These are phyloP conservation scores for Marchantia polymorpha DNA, from an alignment of 225 moss, liverwort and hornwort species.

Conservation along the genomic window DNA sequence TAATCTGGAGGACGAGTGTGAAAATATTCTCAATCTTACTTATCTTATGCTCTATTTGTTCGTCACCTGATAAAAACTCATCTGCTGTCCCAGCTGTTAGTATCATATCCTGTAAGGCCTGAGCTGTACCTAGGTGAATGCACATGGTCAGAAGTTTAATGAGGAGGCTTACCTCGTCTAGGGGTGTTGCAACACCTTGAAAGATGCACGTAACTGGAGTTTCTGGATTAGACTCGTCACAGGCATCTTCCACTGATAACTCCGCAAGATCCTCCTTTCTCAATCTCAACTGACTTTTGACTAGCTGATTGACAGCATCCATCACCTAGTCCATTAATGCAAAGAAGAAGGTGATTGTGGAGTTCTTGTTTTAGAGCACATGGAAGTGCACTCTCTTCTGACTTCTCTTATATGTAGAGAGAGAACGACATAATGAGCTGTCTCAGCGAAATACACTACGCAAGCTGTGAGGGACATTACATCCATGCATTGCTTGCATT, in stretches of 20 bases:
- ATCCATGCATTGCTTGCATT: no score
- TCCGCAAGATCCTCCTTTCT: constrained; percentile 37
- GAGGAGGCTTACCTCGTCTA: constrained; percentile 38
- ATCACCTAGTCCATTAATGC: constrained; percentile 27
- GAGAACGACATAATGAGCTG: no score
- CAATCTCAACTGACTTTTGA: constrained; percentile 37
- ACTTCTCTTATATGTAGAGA: no score
- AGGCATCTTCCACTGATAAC: constrained; percentile 46
- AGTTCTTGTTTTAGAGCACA: background rate
- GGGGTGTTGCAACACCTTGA: constrained; percentile 44
- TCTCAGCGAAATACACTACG: no score
- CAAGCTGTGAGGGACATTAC: no score
- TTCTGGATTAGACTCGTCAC: constrained; percentile 45
- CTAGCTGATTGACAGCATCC: constrained; percentile 39
- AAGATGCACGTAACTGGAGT: constrained; percentile 53
- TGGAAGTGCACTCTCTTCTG: no score
- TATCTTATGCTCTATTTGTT: no score
- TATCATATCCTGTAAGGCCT: no score
- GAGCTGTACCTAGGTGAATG: no score
- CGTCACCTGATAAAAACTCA: no score
- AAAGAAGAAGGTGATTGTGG: background rate
- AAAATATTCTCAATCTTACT: no score
- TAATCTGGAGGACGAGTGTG: constrained; percentile 28
- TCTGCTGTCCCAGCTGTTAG: no score
- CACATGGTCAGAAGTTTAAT: background rate